Evolutionary conservation across 257 asterid species (phyloP).

Genomic region (Solanum gracilifrons): DNA sequence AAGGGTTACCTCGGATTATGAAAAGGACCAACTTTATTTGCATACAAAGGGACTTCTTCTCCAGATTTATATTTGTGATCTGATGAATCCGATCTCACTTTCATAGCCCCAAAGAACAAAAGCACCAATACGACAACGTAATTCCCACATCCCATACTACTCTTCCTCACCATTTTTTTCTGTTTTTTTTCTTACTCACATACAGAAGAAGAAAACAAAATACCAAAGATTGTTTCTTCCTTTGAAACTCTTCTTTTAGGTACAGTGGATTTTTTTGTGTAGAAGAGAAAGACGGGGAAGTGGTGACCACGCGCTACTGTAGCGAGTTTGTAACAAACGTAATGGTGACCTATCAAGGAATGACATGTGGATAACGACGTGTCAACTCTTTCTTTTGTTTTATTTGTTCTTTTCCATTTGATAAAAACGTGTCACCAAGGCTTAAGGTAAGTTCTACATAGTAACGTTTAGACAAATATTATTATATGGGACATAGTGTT

Average conservation of each 20-base stretch:
- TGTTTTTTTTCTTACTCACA: neutral
- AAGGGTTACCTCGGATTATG: conserved; percentile 29
- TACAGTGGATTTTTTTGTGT: neutral
- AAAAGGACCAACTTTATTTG: conserved; percentile 36
- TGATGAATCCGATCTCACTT: conserved; percentile 26
- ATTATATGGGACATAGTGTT: neutral
- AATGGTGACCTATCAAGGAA: neutral
- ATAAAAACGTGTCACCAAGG: neutral
- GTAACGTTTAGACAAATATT: neutral
- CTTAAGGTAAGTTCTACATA: neutral
- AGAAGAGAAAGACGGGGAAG: neutral
- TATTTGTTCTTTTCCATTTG: too few species aligned
- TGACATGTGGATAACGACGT: neutral
- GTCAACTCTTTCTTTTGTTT: neutral
- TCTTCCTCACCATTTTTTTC: neutral
- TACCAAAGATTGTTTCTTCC: neutral
- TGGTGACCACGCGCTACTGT: neutral
- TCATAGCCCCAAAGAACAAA: neutral
- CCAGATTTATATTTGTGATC: conserved; percentile 21
- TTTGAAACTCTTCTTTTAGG: neutral
- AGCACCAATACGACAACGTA: conserved; percentile 5
- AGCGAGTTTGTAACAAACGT: neutral
- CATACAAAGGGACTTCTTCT: conserved; percentile 26
- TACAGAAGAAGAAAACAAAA: neutral
- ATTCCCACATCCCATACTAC: conserved; percentile 2